phyloP scores from a whole-genome alignment of 2,329 filamentous ascomycete genomes.

The Epichloe sp. region DNA sequence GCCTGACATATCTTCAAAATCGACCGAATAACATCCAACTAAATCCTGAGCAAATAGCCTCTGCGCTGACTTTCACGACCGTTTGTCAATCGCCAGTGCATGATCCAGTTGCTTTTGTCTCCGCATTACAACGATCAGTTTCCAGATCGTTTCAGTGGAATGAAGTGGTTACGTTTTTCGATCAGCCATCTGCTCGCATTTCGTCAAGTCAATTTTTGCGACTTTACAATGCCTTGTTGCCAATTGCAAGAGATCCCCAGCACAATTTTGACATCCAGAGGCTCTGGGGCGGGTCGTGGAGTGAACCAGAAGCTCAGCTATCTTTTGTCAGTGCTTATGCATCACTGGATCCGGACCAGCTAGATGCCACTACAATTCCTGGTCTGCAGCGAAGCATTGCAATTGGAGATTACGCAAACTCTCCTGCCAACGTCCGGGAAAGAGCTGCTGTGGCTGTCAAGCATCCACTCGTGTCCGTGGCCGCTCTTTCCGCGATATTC shows the following conservation, averaged over 20 bases:
- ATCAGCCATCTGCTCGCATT: conserved; percentile 63
- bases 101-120: conserved; percentile 42
- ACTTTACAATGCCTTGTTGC: conserved; percentile 66
- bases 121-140: conserved; percentile 49
- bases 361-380: conserved; percentile 78
- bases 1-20: conserved; percentile 39
- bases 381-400: conserved; percentile 68
- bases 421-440: conserved; percentile 35
- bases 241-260: conserved; percentile 45
- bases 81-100: conserved; percentile 43
- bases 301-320: conserved; percentile 72
- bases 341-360: conserved; percentile 57
- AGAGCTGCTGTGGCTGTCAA: conserved; percentile 52
- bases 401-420: conserved; percentile 39
- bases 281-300: conserved; percentile 86
- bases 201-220: conserved; percentile 68
- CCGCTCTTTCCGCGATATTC: conserved; percentile 61
- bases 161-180: conserved; percentile 65
- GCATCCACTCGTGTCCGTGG: conserved; percentile 79
- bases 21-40: conserved; percentile 46
- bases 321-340: conserved; percentile 89
- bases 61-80: conserved; percentile 55
- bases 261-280: conserved; percentile 64
- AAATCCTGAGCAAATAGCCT: conserved; percentile 69
- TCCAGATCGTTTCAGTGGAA: conserved; percentile 54